Evolutionary conservation across 305 asterid genomes (phyloP).

Genomic region (Ajuga reptans): DNA sequence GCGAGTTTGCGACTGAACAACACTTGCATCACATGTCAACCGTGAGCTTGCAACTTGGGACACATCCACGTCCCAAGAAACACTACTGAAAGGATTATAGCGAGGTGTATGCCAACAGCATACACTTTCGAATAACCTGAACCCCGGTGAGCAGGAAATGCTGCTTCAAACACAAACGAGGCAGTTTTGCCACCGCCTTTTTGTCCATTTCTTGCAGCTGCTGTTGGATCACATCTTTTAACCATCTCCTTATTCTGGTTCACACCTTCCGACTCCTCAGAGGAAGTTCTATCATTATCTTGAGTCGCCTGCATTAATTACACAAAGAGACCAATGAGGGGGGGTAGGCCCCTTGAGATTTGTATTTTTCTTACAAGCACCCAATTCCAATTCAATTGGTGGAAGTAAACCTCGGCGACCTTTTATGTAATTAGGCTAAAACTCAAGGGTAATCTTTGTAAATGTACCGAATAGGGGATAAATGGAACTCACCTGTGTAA

Average conservation of each 20-base stretch:
- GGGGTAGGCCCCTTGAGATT: neutral
- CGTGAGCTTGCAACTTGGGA: constrained; percentile 27
- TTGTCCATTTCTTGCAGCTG: constrained; percentile 6
- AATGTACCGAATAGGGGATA: neutral
- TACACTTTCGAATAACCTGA: constrained; percentile 17
- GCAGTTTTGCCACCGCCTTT: constrained; percentile 14
- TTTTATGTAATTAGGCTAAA: neutral
- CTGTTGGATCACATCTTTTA: constrained; percentile 15
- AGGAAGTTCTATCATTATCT: constrained; percentile 7
- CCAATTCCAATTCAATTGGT: neutral
- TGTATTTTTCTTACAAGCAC: neutral
- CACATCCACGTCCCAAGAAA: constrained; percentile 34
- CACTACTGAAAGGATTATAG: constrained; percentile 29
- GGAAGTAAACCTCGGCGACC: neutral
- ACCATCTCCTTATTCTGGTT: constrained; percentile 13
- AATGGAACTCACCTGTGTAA: constrained; percentile 26
- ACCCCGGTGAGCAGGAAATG: constrained; percentile 15
- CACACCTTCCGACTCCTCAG: constrained; percentile 7
- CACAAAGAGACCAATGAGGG: neutral
- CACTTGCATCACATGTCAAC: neutral
- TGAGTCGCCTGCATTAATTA: constrained; percentile 22
- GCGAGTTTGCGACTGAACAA: neutral
- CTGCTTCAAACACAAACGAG: constrained; percentile 13
- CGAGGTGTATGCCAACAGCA: constrained; percentile 22
- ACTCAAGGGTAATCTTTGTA: neutral